Evolutionary conservation across 2,329 filamentous ascomycete species (phyloP).

Genomic region (Tolypocladium inflatum): DNA sequence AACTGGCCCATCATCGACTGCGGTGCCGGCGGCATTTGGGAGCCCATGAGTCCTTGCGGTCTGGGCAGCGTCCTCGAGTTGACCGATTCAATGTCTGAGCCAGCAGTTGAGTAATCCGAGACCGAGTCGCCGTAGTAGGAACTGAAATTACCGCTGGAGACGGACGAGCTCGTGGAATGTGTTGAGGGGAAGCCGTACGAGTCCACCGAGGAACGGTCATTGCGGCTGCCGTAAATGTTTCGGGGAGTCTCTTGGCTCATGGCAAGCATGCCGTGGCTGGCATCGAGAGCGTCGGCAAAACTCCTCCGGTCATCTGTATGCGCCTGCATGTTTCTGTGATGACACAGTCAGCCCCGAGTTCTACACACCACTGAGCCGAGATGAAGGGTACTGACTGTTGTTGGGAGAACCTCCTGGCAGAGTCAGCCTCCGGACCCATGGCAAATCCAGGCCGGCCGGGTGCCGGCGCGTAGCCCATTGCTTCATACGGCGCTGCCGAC

Average conservation of each 20-base stretch:
- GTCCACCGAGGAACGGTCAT: slow-evolving; percentile 65
- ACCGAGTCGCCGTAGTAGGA: slow-evolving; percentile 81
- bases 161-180: slow-evolving; percentile 80
- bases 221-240: slow-evolving; percentile 70
- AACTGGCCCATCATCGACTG: slow-evolving; percentile 99
- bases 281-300: slow-evolving; percentile 85
- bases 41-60: slow-evolving; percentile 54
- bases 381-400: slow-evolving; percentile 62
- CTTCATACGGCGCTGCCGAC: slow-evolving; percentile 62
- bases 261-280: slow-evolving; percentile 87
- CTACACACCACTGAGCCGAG: slow-evolving; percentile 13
- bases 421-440: slow-evolving; percentile 47
- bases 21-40: slow-evolving; percentile 66
- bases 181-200: slow-evolving; percentile 86
- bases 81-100: slow-evolving; percentile 76
- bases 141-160: slow-evolving; percentile 70
- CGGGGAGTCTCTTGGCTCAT: slow-evolving; percentile 92
- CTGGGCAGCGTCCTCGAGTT: slow-evolving; percentile 76
- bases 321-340: slow-evolving; percentile 31
- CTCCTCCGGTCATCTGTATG: slow-evolving; percentile 50
- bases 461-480: slow-evolving; percentile 63
- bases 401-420: slow-evolving; percentile 57
- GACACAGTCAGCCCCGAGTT: not conserved
- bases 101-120: slow-evolving; percentile 85
- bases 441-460: slow-evolving; percentile 49